Evolutionary conservation across 768 basidiomycete genomes (phyloP), one percentile per base, ranked within the genome.

Genomic region (Hortiboletus flavorubellus): DNA sequence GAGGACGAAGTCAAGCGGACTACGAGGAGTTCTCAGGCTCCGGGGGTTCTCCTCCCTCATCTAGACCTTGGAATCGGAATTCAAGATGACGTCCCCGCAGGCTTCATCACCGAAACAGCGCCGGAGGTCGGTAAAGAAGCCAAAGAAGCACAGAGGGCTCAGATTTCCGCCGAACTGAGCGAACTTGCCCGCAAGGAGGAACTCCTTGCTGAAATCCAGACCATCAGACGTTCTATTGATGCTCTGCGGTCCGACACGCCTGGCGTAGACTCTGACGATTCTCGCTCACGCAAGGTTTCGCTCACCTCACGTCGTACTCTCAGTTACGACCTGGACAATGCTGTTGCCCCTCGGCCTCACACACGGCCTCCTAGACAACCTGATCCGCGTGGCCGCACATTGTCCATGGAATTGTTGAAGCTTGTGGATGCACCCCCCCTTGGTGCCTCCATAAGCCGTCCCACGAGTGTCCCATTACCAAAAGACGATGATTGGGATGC

Each of bases 401-500:
- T 84, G 57, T 91, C 88, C 9, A 81, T 92, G 86, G 89, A 89
- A 58, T 65, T 87, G 46, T 77, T 80, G 14, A 72, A 75, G 46
- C 66, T 82, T 40, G 68, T 78, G 40, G 73, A 78, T 56, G 67
- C 75, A 33, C 69, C 75, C 48, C 64, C 74, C 23, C 61, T 79
- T 15, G 80, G 80, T 14, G 79, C 80, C 51, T 75, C 83, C 2
- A 83, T 88, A 51, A 78, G 78, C 52, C 79, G 89, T 38, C 87
- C 90, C 15, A 86, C 83, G 0, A 90, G 87, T 61, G 85, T 78
- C 6, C 88, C 89, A n/a, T 71, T 89, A 39, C 49, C 54, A 5
- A 66, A 80, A 46, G 84, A 89, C 41, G 78, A 82, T n/a, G 86
- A 89, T 59, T 97, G 93, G 93, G 89, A 95, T 58, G 72, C 80